Percentiles rank a stretch among this genome's conserved stretches.
Evolutionary conservation across 495 filamentous ascomycete genomes (phyloP).

Genomic region (Podospora pseudoanserina): DNA sequence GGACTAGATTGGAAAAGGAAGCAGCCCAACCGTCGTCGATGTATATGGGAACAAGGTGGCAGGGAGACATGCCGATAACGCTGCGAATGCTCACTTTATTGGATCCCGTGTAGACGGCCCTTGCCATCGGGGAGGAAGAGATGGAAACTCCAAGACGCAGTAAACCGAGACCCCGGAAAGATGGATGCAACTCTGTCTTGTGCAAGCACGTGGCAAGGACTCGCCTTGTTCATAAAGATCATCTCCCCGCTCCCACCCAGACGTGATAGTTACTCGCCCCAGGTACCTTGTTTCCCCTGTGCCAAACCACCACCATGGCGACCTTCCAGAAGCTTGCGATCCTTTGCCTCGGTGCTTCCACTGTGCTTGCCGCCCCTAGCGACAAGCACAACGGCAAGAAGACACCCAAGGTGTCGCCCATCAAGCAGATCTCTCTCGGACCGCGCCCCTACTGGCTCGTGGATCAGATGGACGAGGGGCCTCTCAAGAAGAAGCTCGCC

Average conservation of each 20-base stretch:
- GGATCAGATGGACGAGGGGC: constrained; percentile 54
- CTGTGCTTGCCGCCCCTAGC: constrained; percentile 24
- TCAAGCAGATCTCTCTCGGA: constrained; percentile 47
- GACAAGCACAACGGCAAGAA: constrained; percentile 16
- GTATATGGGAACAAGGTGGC: not conserved
- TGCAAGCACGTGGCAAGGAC: constrained; percentile 1
- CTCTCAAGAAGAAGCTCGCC: constrained; percentile 53
- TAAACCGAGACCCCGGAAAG: not conserved
- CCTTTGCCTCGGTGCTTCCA: constrained; percentile 11
- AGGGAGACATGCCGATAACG: not conserved
- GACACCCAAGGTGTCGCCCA: constrained; percentile 22
- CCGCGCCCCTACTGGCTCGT: constrained; percentile 58
- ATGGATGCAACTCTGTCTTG: not conserved
- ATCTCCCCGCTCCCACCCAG: not conserved
- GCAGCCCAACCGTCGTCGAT: not conserved
- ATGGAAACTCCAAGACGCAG: not conserved
- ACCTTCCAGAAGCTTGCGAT: constrained; percentile 11
- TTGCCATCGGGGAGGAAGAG: not conserved
- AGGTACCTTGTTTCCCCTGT: not conserved
- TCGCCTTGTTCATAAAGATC: not conserved
- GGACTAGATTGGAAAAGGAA: not conserved
- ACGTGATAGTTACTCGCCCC: not conserved
- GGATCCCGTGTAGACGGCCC: not conserved
- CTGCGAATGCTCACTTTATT: not conserved
- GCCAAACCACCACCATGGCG: constrained; percentile 6